These are phyloP conservation scores for Leishmania guyanensis DNA, from an alignment of 208 protist genomes.

Conservation along the genomic window DNA sequence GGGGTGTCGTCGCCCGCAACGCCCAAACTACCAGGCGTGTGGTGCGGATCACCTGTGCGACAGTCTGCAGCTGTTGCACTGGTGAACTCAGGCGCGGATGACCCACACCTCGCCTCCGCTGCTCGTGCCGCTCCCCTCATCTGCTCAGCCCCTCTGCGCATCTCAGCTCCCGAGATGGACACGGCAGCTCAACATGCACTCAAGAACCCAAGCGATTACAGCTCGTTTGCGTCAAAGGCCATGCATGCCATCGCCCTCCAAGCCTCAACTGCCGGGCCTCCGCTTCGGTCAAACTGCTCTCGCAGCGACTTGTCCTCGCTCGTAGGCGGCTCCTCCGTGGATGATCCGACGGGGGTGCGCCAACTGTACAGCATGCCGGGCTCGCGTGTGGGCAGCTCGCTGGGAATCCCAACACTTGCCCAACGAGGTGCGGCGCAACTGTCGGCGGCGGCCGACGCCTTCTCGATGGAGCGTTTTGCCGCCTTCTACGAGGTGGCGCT, in stretches of 20 bases:
- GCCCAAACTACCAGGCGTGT: neutral
- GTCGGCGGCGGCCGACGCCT: slow-evolving; percentile 11
- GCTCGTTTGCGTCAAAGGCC: slow-evolving; percentile 13
- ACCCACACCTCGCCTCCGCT: neutral
- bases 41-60: neutral
- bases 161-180: neutral
- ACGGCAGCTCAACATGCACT: neutral
- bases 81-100: neutral
- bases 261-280: neutral
- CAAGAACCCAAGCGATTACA: neutral
- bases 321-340: neutral
- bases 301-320: slow-evolving; percentile 14
- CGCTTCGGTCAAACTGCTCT: neutral
- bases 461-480: slow-evolving; percentile 57
- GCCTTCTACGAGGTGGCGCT: slow-evolving; percentile 78
- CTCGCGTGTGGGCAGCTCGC: slow-evolving; percentile 22
- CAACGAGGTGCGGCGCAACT: neutral
- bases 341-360: slow-evolving; percentile 32
- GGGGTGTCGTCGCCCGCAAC: slow-evolving; percentile 7
- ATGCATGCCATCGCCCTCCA: slow-evolving; percentile 24
- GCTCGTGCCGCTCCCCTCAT: neutral
- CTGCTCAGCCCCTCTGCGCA: neutral
- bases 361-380: slow-evolving; percentile 32
- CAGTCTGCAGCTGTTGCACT: slow-evolving; percentile 5
- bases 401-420: slow-evolving; percentile 3